A percentile compares a stretch with the other conserved stretches of the same genome.
Conservation (phyloP, 2,329 filamentous ascomycete species). For the Colletotrichum sp. region DNA sequence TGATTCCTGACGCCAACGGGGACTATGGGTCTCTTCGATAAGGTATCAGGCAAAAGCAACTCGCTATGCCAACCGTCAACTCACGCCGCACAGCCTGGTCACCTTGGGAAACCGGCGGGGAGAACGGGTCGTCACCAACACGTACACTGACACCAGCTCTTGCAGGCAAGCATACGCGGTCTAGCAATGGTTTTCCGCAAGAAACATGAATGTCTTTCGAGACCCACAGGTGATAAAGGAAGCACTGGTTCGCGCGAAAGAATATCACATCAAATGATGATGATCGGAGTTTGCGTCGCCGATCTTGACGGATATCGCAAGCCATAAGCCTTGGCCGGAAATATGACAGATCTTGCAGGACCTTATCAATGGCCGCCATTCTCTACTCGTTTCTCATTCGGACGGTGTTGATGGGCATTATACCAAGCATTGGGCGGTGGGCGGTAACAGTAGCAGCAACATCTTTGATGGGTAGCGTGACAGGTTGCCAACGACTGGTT, state of each 20-base stretch:
- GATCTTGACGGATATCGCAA: neutral
- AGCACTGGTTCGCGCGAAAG: neutral
- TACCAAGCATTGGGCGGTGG: neutral
- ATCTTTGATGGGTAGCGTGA: neutral
- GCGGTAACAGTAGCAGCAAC: neutral
- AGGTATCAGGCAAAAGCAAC: neutral
- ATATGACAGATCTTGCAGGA: neutral
- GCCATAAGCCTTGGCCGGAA: neutral
- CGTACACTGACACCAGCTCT: neutral
- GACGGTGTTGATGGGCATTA: constrained; percentile 1
- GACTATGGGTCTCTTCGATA: neutral
- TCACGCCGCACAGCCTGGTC: neutral
- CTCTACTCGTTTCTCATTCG: neutral
- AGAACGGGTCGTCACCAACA: neutral
- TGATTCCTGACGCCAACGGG: neutral
- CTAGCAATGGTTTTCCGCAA: neutral
- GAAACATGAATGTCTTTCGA: neutral
- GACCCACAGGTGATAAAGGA: neutral
- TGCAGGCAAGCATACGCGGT: neutral
- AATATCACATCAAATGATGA: neutral
- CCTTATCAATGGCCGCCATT: neutral
- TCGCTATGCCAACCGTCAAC: neutral
- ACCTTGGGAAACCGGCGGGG: neutral
- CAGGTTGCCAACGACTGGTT: neutral
- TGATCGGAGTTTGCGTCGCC: neutral